A percentile compares a stretch with the other conserved stretches of the same genome.
Conservation (phyloP, 805 yeast genomes). For the Sungouiozyma intestinalis region DNA sequence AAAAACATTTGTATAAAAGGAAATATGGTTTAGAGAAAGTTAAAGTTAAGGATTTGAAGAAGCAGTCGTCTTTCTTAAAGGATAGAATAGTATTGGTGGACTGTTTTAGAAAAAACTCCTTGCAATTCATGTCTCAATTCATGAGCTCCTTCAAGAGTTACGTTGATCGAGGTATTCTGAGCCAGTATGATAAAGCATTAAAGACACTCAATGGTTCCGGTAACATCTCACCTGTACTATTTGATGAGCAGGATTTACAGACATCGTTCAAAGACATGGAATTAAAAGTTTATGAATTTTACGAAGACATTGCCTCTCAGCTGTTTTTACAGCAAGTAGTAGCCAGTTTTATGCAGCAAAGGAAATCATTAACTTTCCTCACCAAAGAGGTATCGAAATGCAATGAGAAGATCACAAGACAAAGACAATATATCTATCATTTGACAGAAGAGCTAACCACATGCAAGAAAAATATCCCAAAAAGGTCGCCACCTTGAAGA, state of each 20-base stretch:
- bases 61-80: constrained; percentile 8
- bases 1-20: constrained; percentile 8
- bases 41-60: constrained; percentile 19
- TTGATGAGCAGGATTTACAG: not conserved
- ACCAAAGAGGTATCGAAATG: constrained; percentile 1
- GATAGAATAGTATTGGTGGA: constrained; percentile 13
- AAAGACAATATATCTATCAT: not conserved
- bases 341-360: not conserved
- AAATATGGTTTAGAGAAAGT: constrained; percentile 18
- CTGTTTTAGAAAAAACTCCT: constrained; percentile 15
- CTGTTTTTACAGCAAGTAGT: not conserved
- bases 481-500: too few relatives aligned
- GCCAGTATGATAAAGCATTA: constrained; percentile 12
- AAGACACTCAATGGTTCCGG: constrained; percentile 7
- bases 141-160: constrained; percentile 18
- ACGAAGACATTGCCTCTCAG: not conserved
- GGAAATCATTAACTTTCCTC: not conserved
- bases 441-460: constrained; percentile 2
- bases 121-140: constrained; percentile 23
- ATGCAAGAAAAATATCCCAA: constrained; percentile 3
- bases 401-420: not conserved
- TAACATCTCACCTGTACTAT: not conserved
- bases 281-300: not conserved
- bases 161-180: constrained; percentile 12
- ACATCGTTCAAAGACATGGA: constrained; percentile 2